These are phyloP conservation scores for Cyberlindnera galapagoensis DNA, from an alignment of 805 yeast species.

Conservation along the genomic window DNA sequence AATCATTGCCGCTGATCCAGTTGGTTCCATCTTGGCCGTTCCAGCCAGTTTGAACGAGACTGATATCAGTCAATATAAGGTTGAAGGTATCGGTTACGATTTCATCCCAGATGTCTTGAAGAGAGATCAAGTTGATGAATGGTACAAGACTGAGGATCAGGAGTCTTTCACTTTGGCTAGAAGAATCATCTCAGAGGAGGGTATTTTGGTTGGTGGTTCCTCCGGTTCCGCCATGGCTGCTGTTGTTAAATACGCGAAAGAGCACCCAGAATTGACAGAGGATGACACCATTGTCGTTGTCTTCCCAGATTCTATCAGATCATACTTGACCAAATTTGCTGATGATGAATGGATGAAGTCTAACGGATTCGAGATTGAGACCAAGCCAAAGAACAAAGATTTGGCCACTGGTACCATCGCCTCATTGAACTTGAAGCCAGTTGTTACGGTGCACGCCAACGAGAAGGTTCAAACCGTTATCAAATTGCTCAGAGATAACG, in stretches of 20 bases:
- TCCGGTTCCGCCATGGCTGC: slow-evolving; percentile 83
- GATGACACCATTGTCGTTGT: slow-evolving; percentile 73
- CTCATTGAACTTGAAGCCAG: slow-evolving; percentile 72
- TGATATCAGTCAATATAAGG: slow-evolving; percentile 53
- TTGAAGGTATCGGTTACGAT: slow-evolving; percentile 90
- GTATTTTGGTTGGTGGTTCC: slow-evolving; percentile 85
- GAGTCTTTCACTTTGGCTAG: slow-evolving; percentile 77
- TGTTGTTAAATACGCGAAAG: slow-evolving; percentile 60
- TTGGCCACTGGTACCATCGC: slow-evolving; percentile 53
- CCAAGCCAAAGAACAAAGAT: slow-evolving; percentile 37
- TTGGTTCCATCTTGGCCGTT: slow-evolving; percentile 76
- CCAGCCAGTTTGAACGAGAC: slow-evolving; percentile 67
- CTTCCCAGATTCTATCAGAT: slow-evolving; percentile 82
- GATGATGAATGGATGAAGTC: slow-evolving; percentile 88
- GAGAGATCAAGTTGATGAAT: slow-evolving; percentile 58
- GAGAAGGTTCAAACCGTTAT: slow-evolving; percentile 61
- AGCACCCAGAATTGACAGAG: slow-evolving; percentile 54
- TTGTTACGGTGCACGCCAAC: slow-evolving; percentile 59
- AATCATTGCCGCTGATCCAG: slow-evolving; percentile 79
- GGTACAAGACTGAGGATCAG: slow-evolving; percentile 84
- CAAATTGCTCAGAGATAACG: slow-evolving; percentile 63
- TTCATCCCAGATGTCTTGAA: slow-evolving; percentile 77
- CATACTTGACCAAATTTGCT: slow-evolving; percentile 79
- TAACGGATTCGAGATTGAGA: slow-evolving; percentile 60
- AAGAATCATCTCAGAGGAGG: slow-evolving; percentile 77